Evolutionary conservation across 805 yeast species (phyloP).

Genomic region (Saccharomycopsis capsularis): DNA sequence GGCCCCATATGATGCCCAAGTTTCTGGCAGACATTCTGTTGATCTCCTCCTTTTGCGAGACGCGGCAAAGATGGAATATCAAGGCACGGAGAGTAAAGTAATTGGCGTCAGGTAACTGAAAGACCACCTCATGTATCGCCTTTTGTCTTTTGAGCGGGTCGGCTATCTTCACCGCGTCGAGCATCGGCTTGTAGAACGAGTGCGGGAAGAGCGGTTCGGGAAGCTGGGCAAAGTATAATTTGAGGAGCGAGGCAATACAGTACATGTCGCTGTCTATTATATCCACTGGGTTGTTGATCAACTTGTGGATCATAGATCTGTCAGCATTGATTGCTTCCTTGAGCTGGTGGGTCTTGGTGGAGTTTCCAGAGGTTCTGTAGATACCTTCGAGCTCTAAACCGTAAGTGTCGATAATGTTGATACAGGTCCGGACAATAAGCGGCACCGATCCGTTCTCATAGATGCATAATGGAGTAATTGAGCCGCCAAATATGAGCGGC

Average conservation of each 20-base stretch:
- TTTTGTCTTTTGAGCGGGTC: conserved; percentile 61
- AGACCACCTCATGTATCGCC: conserved; percentile 76
- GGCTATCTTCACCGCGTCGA: conserved; percentile 63
- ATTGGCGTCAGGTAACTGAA: conserved; percentile 88
- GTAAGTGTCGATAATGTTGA: conserved; percentile 73
- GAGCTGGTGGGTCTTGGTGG: conserved; percentile 63
- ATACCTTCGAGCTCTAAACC: conserved; percentile 87
- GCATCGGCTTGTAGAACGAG: conserved; percentile 53
- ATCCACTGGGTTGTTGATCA: conserved; percentile 47
- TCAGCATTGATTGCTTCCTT: conserved; percentile 66
- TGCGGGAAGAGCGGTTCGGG: conserved; percentile 81
- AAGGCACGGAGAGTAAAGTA: conserved; percentile 85
- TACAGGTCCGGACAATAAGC: conserved; percentile 79
- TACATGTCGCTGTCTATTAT: conserved; percentile 76
- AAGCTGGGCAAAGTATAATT: conserved; percentile 72
- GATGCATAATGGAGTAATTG: conserved; percentile 69
- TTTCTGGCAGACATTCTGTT: conserved; percentile 82
- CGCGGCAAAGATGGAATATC: conserved; percentile 75
- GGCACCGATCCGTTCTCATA: conserved; percentile 92
- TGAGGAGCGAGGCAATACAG: conserved; percentile 80
- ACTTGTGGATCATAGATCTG: conserved; percentile 50
- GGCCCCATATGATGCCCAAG: conserved; percentile 92
- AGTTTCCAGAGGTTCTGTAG: conserved; percentile 79
- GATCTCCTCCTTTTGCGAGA: conserved; percentile 50
- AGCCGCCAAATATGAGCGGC: conserved; percentile 62